phyloP scores from a whole-genome alignment of 179 eudicot genomes.

The Dionaea muscipula region DNA sequence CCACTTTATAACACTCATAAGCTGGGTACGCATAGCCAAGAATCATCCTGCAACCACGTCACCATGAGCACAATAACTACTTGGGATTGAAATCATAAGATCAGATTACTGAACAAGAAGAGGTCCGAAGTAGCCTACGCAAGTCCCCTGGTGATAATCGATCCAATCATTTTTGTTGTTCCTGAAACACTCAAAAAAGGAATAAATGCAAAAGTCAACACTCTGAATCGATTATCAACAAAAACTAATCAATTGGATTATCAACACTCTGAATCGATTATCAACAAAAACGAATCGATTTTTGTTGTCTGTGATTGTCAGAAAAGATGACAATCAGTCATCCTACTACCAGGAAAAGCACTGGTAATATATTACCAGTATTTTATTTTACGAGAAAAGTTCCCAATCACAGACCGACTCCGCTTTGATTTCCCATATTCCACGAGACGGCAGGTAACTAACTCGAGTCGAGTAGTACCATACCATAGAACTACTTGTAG shows the following conservation, averaged over 20 bases:
- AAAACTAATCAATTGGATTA: neutral
- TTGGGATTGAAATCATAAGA: neutral
- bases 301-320: neutral
- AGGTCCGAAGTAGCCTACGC: conserved; percentile 38
- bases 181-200: conserved; percentile 24
- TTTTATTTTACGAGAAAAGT: neutral
- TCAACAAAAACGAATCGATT: too few species aligned
- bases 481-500: too few species aligned
- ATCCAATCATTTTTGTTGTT: conserved; percentile 63
- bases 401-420: neutral
- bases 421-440: neutral
- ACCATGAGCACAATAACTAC: neutral
- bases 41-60: conserved; percentile 44
- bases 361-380: neutral
- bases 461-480: too few species aligned
- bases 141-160: conserved; percentile 68
- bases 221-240: too few species aligned
- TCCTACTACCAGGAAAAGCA: neutral
- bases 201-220: neutral
- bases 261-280: too few species aligned
- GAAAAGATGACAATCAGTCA: neutral
- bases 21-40: conserved; percentile 93
- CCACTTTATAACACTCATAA: conserved; percentile 79
- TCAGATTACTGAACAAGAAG: neutral
- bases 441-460: too few species aligned